Evolutionary conservation across 2,329 filamentous ascomycete species (phyloP).

Genomic region (Stylonectria norvegica): DNA sequence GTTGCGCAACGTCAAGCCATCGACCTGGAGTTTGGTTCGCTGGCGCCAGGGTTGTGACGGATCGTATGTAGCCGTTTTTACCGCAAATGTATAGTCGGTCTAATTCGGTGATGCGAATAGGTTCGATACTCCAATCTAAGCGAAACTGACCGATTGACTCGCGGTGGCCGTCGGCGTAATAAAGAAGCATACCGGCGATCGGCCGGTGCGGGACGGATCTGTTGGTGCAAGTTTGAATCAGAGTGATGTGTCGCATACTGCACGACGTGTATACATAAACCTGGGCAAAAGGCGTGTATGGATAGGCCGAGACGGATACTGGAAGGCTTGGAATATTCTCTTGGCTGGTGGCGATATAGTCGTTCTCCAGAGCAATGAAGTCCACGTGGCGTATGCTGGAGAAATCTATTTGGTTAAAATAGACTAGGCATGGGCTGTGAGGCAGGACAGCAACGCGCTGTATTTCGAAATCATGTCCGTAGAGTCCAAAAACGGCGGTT

Average conservation of each 20-base stretch:
- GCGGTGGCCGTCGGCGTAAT: constrained; percentile 7
- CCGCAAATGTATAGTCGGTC: constrained; percentile 8
- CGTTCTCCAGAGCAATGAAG: constrained; percentile 2
- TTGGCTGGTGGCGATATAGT: neutral
- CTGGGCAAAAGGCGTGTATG: constrained; percentile 6
- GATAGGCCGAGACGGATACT: constrained; percentile 3
- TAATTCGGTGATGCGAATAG: constrained; percentile 1
- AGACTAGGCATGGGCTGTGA: constrained; percentile 2
- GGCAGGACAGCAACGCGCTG: constrained; percentile 2
- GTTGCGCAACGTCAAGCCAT: constrained; percentile 4
- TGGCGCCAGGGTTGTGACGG: neutral
- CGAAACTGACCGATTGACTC: constrained; percentile 8
- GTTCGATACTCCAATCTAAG: constrained; percentile 3
- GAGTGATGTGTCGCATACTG: constrained; percentile 2
- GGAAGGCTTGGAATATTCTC: constrained; percentile 3
- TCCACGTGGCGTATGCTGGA: neutral
- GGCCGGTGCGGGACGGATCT: constrained; percentile 1
- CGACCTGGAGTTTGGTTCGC: neutral
- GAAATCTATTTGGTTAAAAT: constrained; percentile 1
- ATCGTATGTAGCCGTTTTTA: constrained; percentile 5
- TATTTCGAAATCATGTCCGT: constrained; percentile 3
- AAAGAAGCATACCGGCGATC: constrained; percentile 8
- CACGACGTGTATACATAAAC: constrained; percentile 7
- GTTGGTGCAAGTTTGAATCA: constrained; percentile 6
- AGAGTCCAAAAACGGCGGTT: constrained; percentile 5